A percentile compares a stretch with the other conserved stretches of the same genome.
Conservation (phyloP, 2,329 filamentous ascomycete genomes). For the Aspergillus oerlinghausenensis region DNA sequence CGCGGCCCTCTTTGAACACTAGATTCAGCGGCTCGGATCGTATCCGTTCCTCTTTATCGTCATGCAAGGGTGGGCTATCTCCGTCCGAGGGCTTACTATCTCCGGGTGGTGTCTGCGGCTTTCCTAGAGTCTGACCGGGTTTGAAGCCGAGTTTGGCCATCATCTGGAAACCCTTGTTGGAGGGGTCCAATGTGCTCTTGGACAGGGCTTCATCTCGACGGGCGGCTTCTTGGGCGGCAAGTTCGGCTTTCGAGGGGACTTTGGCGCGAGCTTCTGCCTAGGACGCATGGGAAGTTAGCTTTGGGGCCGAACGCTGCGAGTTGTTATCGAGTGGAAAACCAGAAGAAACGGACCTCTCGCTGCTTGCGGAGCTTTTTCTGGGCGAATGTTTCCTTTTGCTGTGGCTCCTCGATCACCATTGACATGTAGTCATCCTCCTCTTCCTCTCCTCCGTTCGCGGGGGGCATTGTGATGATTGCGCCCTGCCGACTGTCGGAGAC, state of each 20-base stretch:
- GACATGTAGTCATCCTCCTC: constrained; percentile 96
- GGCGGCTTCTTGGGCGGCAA: constrained; percentile 66
- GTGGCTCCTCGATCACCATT: constrained; percentile 76
- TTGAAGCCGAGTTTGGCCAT: constrained; percentile 95
- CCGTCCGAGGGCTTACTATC: neutral
- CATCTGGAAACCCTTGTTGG: constrained; percentile 88
- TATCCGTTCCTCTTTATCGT: constrained; percentile 23
- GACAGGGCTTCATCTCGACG: constrained; percentile 72
- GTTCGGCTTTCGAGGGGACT: constrained; percentile 73
- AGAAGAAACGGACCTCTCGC: constrained; percentile 40
- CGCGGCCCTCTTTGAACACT: constrained; percentile 70
- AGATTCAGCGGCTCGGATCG: constrained; percentile 71
- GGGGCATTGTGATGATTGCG: constrained; percentile 3
- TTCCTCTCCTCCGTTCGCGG: constrained; percentile 25
- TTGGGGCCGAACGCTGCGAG: constrained; percentile 49
- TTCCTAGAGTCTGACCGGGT: constrained; percentile 68
- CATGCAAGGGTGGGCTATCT: neutral
- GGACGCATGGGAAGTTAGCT: constrained; percentile 3
- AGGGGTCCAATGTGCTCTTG: constrained; percentile 65
- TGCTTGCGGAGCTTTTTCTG: constrained; percentile 54
- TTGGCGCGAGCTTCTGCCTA: constrained; percentile 64
- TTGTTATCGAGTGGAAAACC: constrained; percentile 30
- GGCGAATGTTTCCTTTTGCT: constrained; percentile 57
- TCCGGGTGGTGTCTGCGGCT: constrained; percentile 30
- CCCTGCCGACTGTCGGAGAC: neutral